These are phyloP conservation scores for Acanthamoeba castellanii DNA, from an alignment of 208 protist genomes.

Conservation along the genomic window DNA sequence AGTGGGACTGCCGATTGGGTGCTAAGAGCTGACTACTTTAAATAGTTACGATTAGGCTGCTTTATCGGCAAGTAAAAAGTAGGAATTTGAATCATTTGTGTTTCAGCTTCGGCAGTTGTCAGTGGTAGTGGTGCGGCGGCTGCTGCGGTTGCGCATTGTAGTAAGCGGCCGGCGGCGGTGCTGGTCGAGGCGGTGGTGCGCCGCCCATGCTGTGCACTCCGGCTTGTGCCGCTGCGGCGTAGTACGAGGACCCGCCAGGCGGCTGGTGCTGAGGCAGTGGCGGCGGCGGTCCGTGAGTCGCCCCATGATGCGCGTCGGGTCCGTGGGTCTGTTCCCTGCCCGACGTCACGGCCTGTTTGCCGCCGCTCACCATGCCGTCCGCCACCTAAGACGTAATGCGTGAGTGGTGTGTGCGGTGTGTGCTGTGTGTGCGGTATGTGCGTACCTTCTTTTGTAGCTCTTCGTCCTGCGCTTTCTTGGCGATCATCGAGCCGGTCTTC, in stretches of 20 bases:
- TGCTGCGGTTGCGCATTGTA: no score
- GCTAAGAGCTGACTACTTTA: no score
- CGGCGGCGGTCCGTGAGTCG: background rate
- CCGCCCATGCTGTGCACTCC: background rate
- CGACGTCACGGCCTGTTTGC: slow-evolving; percentile 15
- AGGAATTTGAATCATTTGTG: no score
- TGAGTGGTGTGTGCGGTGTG: background rate
- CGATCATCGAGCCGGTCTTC: slow-evolving; percentile 34
- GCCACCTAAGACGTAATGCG: background rate
- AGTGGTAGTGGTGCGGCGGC: no score
- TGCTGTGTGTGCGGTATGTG: background rate
- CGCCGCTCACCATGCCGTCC: slow-evolving; percentile 20
- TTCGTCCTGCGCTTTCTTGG: slow-evolving; percentile 25
- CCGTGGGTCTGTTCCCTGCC: background rate
- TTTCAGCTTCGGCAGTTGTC: no score
- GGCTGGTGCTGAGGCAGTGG: background rate
- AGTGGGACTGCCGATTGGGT: no score
- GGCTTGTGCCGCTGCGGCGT: background rate
- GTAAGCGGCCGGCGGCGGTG: no score
- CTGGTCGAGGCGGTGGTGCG: background rate
- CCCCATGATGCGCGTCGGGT: background rate
- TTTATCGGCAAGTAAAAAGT: no score
- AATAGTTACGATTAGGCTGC: no score
- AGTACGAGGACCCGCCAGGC: background rate
- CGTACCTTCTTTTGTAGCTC: slow-evolving; percentile 58